Base-by-base conservation (phyloP, 306 rosid genomes). In the Hylodesmum podocarpum region DNA sequence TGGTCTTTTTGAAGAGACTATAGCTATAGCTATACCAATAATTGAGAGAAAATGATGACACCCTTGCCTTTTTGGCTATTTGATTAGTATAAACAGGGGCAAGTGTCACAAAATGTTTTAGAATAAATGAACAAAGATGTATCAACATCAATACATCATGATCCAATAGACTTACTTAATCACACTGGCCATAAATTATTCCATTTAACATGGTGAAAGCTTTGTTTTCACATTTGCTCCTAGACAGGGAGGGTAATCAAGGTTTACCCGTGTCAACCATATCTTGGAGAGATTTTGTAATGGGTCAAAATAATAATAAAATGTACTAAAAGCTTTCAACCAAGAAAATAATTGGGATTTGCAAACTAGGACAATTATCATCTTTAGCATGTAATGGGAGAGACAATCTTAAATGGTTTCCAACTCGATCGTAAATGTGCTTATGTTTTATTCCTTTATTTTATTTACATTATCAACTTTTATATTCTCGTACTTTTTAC, bases 371-470 rank as follows among this genome's bases (percentile, higher is more conserved):
- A 72, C 85, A 72, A 68, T 57, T 66, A 39, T 80, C 76, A 72
- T 72, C 66, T 70, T 76, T 70, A 33, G 50, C 37, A 28, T 66
- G 69, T 49, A 63, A 61, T 50, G 58, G 66, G 57, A 58, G 86
- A 36, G 86, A 86, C 87, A 83, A 67, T 73, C 76, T 73, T 68
- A 73, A 61, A 80, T 83, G 87, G 71, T 70, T 73, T 73, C 81
- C 87, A 86, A 86, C 89, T 76, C 73, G 66, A 86, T 76, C 73
- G 66, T 14, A 55, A 82, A 72, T 73, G 80, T 77, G 65, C 57
- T 9, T 22, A 13, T 81, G 72, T 85, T 43, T 74, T 78, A 51
- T 81, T 81, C 81, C 63, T 57, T 47, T 62, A 36, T 41, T 81
- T 81, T 59, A 51, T 73, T 62, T 61, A 68, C 58, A 61, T 62